A percentile compares a stretch with the other conserved stretches of the same genome.
Evolutionary conservation across 441 rosid species (phyloP).

Genomic region (Flueggea neowawraea): DNA sequence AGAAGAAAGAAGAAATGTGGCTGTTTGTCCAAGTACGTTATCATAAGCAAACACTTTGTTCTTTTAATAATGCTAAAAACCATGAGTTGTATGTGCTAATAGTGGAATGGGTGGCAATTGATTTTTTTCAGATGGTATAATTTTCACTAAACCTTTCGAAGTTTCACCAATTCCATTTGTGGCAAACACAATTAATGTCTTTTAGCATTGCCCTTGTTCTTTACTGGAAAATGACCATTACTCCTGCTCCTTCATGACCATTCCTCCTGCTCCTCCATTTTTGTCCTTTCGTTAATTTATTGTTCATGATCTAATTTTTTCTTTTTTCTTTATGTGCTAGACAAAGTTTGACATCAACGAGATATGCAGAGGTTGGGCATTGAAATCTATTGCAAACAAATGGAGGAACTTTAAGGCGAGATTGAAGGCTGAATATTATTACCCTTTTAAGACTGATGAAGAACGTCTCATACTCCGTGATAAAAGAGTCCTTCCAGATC

Average conservation of each 20-base stretch:
- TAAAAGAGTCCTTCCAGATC: slow-evolving; percentile 36
- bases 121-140: too few relatives aligned
- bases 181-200: too few relatives aligned
- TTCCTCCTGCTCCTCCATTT: neutral
- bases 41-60: neutral
- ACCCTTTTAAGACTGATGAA: slow-evolving; percentile 32
- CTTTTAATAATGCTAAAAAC: neutral
- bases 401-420: slow-evolving; percentile 43
- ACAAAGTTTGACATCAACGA: slow-evolving; percentile 32
- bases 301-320: neutral
- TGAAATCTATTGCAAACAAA: slow-evolving; percentile 30
- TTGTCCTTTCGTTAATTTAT: neutral
- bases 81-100: too few relatives aligned
- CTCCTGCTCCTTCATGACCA: neutral
- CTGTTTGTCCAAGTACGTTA: slow-evolving; percentile 25
- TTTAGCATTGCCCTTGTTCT: too few relatives aligned
- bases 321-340: slow-evolving; percentile 10
- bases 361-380: slow-evolving; percentile 27
- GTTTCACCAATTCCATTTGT: too few relatives aligned
- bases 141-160: too few relatives aligned
- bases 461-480: slow-evolving; percentile 33
- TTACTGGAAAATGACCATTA: neutral
- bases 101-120: too few relatives aligned
- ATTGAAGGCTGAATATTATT: slow-evolving; percentile 31
- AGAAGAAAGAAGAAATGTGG: slow-evolving; percentile 37